A percentile compares a stretch with the other conserved stretches of the same genome.
phyloP scores from a whole-genome alignment of 306 rosid species.

The Hylodesmum podocarpum region DNA sequence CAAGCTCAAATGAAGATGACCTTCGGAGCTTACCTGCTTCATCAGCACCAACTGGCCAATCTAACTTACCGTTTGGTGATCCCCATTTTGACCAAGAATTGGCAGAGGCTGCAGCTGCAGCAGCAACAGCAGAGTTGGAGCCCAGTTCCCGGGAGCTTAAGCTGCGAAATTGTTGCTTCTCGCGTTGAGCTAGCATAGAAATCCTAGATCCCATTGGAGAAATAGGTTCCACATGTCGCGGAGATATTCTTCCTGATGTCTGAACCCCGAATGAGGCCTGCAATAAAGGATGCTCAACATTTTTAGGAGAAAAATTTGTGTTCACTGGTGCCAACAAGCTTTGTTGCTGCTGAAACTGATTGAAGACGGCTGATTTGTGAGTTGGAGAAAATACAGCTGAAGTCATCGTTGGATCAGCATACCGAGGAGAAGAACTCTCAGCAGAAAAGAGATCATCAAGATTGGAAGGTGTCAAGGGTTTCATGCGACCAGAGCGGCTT shows the following conservation, averaged over 20 bases:
- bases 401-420: constrained; percentile 65
- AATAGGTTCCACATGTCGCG: constrained; percentile 77
- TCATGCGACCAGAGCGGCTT: constrained; percentile 78
- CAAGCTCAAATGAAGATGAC: constrained; percentile 85
- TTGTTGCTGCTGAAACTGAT: constrained; percentile 95
- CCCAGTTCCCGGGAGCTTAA: constrained; percentile 89
- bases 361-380: constrained; percentile 79
- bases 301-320: constrained; percentile 70
- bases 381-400: constrained; percentile 83
- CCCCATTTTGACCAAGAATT: constrained; percentile 92
- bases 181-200: constrained; percentile 77
- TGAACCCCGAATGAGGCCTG: constrained; percentile 77
- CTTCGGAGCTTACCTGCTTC: constrained; percentile 75
- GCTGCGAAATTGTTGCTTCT: constrained; percentile 92
- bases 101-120: constrained; percentile 25
- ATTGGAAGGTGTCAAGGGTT: constrained; percentile 72
- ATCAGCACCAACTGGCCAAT: constrained; percentile 75
- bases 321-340: constrained; percentile 77
- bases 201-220: constrained; percentile 78
- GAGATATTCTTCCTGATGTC: constrained; percentile 87
- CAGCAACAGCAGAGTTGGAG: constrained; percentile 53
- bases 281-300: constrained; percentile 64
- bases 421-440: constrained; percentile 84
- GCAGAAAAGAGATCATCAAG: constrained; percentile 90
- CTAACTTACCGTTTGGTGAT: constrained; percentile 67